phyloP scores from a whole-genome alignment of 805 yeast species.

The Ascoidea tarda region DNA sequence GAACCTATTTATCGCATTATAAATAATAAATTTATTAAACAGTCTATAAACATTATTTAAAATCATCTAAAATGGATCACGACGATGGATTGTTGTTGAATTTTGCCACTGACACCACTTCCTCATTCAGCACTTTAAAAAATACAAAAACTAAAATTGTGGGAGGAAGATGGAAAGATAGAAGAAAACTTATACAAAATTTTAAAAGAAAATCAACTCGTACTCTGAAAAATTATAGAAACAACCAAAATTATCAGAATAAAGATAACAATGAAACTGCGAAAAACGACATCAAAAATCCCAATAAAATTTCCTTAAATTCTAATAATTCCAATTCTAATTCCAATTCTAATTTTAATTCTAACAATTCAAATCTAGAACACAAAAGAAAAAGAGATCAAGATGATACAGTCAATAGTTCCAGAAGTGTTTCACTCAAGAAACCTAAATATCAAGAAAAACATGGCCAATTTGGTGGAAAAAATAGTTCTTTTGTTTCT shows the following conservation, averaged over 20 bases:
- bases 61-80: not conserved
- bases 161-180: constrained; percentile 77
- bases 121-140: constrained; percentile 12
- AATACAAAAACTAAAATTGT: constrained; percentile 24
- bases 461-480: constrained; percentile 21
- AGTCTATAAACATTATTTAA: too few relatives aligned
- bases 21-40: not conserved
- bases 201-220: constrained; percentile 17
- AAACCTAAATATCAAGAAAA: not conserved
- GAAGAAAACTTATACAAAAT: constrained; percentile 44
- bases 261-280: constrained; percentile 4
- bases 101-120: constrained; percentile 34
- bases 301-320: not conserved
- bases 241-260: not conserved
- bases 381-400: constrained; percentile 35
- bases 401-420: constrained; percentile 15
- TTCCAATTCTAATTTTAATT: constrained; percentile 16
- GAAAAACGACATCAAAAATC: constrained; percentile 4
- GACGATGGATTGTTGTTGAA: constrained; percentile 73
- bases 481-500: constrained; percentile 58
- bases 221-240: constrained; percentile 9
- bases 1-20: too few relatives aligned
- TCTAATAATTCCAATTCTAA: constrained; percentile 7
- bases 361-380: constrained; percentile 21
- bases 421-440: too few relatives aligned